Conservation (phyloP, 495 filamentous ascomycete species). For the Lasiosphaeriaceae sp. region DNA sequence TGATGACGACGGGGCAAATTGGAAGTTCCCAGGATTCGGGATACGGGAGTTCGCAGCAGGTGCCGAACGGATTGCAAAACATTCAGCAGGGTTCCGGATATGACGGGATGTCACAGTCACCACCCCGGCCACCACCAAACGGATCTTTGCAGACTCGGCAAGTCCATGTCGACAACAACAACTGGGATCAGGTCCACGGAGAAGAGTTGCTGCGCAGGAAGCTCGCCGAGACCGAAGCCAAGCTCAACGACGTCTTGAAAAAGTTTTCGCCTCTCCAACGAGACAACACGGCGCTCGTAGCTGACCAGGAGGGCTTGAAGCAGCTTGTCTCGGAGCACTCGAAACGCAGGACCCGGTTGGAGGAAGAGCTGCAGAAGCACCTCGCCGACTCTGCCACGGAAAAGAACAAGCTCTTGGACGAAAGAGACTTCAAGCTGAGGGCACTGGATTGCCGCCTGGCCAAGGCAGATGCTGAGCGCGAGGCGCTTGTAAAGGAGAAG, state of each 20-base stretch:
- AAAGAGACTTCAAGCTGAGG: not conserved
- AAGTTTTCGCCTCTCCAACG: not conserved
- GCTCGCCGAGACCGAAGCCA: not conserved
- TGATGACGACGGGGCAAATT: too few relatives aligned
- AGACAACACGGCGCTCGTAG: not conserved
- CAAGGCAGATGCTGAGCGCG: not conserved
- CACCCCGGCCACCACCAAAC: too few relatives aligned
- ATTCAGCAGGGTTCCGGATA: too few relatives aligned
- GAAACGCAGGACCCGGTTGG: not conserved
- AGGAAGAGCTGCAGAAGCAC: not conserved
- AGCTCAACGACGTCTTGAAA: not conserved
- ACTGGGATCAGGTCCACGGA: too few relatives aligned
- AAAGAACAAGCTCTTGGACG: not conserved
- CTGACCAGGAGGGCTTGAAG: not conserved
- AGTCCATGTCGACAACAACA: not conserved
- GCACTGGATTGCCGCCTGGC: not conserved
- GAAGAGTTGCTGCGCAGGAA: not conserved
- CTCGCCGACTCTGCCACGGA: not conserved
- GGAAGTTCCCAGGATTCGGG: too few relatives aligned
- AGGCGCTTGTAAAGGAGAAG: not conserved
- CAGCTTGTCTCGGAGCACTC: not conserved
- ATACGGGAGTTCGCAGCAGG: too few relatives aligned
- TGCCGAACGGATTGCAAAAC: too few relatives aligned
- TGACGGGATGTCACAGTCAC: too few relatives aligned
- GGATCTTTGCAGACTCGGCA: not conserved